Conservation (phyloP, 805 yeast genomes). For the Starmerella ratchasimensis region DNA sequence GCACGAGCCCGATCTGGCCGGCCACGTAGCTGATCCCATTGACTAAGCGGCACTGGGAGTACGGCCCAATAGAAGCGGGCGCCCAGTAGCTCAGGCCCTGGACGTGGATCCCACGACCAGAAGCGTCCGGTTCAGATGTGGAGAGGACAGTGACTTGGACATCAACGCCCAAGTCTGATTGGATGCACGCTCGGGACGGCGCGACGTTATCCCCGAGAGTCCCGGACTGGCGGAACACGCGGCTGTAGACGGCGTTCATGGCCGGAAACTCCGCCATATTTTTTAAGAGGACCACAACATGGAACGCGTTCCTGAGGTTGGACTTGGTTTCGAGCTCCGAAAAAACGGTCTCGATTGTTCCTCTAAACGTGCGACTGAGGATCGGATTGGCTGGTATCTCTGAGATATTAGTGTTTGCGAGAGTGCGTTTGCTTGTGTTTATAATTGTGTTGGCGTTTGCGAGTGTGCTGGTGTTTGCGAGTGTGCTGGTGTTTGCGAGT, state of each 20-base stretch:
- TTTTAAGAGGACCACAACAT: slow-evolving; percentile 30
- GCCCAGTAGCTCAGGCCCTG: slow-evolving; percentile 96
- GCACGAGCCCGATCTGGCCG: slow-evolving; percentile 83
- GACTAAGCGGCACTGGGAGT: slow-evolving; percentile 65
- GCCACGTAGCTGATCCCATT: slow-evolving; percentile 48
- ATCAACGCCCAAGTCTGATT: slow-evolving; percentile 36
- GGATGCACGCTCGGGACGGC: slow-evolving; percentile 80
- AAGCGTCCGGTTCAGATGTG: slow-evolving; percentile 6
- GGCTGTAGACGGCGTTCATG: slow-evolving; percentile 49
- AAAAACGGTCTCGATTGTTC: slow-evolving; percentile 7
- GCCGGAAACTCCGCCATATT: slow-evolving; percentile 51
- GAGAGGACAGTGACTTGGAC: slow-evolving; percentile 52
- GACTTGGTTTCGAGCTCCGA: slow-evolving; percentile 1
- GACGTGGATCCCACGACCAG: slow-evolving; percentile 56
- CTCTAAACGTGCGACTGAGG: neutral
- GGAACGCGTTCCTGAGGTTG: slow-evolving; percentile 2
- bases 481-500: too few relatives aligned
- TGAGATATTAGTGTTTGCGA: too few relatives aligned
- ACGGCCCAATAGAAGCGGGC: slow-evolving; percentile 95
- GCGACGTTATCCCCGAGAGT: slow-evolving; percentile 34
- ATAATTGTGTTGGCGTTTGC: too few relatives aligned
- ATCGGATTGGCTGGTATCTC: too few relatives aligned
- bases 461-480: too few relatives aligned
- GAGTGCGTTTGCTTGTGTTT: too few relatives aligned
- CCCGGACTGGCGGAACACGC: slow-evolving; percentile 38